These are phyloP conservation scores for Psilocybe azurescens DNA, from an alignment of 768 basidiomycete species.

Conservation along the genomic window DNA sequence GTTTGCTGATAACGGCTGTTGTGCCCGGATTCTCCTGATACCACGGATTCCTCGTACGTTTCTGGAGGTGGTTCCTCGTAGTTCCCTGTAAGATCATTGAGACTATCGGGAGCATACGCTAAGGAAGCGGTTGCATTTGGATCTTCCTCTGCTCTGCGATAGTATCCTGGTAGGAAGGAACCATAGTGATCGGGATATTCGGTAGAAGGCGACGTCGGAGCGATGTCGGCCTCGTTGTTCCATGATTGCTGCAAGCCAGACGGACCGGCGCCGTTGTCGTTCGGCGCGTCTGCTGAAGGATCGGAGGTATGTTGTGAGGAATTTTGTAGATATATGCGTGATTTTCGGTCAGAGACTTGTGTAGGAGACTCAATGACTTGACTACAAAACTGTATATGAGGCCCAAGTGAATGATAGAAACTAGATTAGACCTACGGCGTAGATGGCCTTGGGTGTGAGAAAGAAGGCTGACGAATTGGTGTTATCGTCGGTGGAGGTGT, in stretches of 20 bases:
- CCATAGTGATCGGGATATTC: constrained; percentile 28
- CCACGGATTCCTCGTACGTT: constrained; percentile 16
- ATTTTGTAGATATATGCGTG: constrained; percentile 15
- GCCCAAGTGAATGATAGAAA: neutral
- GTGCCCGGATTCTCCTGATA: constrained; percentile 3
- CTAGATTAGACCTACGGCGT: constrained; percentile 14
- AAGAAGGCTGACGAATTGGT: neutral
- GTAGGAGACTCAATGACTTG: constrained; percentile 4
- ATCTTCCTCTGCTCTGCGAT: constrained; percentile 24
- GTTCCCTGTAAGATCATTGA: constrained; percentile 11
- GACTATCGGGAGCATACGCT: constrained; percentile 16
- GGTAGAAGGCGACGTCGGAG: constrained; percentile 23
- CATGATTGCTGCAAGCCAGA: constrained; percentile 13
- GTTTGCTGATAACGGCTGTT: neutral
- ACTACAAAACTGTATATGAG: constrained; percentile 1
- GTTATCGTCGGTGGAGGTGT: neutral
- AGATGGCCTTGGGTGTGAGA: constrained; percentile 13
- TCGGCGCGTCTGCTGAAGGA: neutral
- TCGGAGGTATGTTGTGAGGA: constrained; percentile 8
- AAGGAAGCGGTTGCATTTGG: constrained; percentile 27
- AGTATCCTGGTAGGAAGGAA: constrained; percentile 26
- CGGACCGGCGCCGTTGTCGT: constrained; percentile 21
- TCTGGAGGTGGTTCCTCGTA: constrained; percentile 23
- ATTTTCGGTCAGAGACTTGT: constrained; percentile 10
- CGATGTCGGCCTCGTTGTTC: constrained; percentile 12